Conservation (phyloP, 495 filamentous ascomycete genomes). For the Trichoderma reesei region DNA sequence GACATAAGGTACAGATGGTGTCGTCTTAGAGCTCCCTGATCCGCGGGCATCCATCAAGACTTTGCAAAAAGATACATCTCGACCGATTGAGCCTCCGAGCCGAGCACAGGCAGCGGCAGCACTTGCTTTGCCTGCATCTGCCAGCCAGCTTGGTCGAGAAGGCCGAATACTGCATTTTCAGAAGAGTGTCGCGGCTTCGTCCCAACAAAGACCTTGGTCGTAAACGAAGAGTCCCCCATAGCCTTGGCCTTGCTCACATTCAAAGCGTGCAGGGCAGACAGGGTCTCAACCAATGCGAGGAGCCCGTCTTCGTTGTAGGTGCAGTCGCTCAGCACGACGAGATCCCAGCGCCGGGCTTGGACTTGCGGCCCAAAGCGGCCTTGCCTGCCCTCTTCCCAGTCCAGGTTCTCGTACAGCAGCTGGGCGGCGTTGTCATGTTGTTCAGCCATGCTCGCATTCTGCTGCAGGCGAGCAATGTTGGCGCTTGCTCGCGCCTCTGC, state of each 20-base stretch:
- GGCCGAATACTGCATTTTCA: slow-evolving; percentile 68
- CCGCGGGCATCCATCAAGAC: not conserved
- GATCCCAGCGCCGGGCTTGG: slow-evolving; percentile 43
- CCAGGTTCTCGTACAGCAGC: slow-evolving; percentile 50
- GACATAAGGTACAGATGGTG: no score
- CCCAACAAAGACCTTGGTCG: slow-evolving; percentile 52
- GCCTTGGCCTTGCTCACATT: slow-evolving; percentile 26
- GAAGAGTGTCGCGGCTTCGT: slow-evolving; percentile 80
- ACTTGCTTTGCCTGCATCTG: slow-evolving; percentile 31
- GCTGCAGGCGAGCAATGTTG: slow-evolving; percentile 27
- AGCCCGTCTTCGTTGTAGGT: slow-evolving; percentile 87
- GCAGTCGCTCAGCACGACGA: slow-evolving; percentile 82
- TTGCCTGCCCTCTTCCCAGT: slow-evolving; percentile 53
- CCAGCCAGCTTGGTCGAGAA: slow-evolving; percentile 57
- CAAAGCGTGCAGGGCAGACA: slow-evolving; percentile 40
- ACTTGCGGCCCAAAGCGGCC: slow-evolving; percentile 28
- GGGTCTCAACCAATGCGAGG: slow-evolving; percentile 61
- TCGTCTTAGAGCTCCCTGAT: no score
- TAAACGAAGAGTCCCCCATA: not conserved
- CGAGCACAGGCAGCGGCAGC: slow-evolving; percentile 10
- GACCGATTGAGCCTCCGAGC: slow-evolving; percentile 1
- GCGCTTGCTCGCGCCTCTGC: slow-evolving; percentile 45
- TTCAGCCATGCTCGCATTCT: not conserved
- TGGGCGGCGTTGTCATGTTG: not conserved
- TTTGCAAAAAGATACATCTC: slow-evolving; percentile 11